A percentile compares a stretch with the other conserved stretches of the same genome.
phyloP scores from a whole-genome alignment of 208 protist genomes.

The Crithidia expoeki region DNA sequence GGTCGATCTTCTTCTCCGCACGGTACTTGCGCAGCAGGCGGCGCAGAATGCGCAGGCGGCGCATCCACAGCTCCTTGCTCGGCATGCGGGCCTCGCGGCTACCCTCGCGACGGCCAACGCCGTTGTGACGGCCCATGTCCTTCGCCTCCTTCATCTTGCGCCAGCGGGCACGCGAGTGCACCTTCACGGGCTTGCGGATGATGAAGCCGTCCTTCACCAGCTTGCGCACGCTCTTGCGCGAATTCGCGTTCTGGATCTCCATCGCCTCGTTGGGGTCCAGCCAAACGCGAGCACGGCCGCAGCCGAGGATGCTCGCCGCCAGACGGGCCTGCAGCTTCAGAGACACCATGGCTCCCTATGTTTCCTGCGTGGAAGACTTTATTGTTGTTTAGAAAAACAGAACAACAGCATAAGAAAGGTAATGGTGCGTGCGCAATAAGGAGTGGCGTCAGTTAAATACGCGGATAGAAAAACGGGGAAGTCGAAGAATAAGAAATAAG shows the following conservation, averaged over 20 bases:
- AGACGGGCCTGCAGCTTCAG: conserved; percentile 98
- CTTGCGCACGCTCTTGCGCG: conserved; percentile 96
- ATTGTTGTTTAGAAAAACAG: background rate
- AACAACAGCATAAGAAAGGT: too few relatives aligned
- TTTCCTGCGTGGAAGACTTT: conserved; percentile 13
- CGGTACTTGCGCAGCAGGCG: conserved; percentile 98
- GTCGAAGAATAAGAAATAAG: too few relatives aligned
- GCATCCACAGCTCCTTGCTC: conserved; percentile 98
- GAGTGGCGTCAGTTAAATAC: too few relatives aligned
- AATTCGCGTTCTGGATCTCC: conserved; percentile 98
- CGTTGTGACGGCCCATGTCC: conserved; percentile 92
- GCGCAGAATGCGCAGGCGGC: conserved; percentile 97
- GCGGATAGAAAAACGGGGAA: too few relatives aligned
- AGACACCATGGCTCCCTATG: conserved; percentile 44
- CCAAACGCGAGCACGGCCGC: conserved; percentile 97
- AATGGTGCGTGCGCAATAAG: too few relatives aligned
- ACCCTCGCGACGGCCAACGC: conserved; percentile 97
- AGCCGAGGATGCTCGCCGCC: conserved; percentile 97
- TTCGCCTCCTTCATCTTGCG: conserved; percentile 92
- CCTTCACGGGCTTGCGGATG: conserved; percentile 93
- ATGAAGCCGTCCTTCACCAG: conserved; percentile 98
- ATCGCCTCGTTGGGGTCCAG: conserved; percentile 97
- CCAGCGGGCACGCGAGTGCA: conserved; percentile 96
- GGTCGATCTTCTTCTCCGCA: conserved; percentile 98
- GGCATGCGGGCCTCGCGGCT: conserved; percentile 97